These are phyloP conservation scores for Lomentospora prolificans DNA, from an alignment of 2,329 filamentous ascomycete genomes.

Conservation along the genomic window DNA sequence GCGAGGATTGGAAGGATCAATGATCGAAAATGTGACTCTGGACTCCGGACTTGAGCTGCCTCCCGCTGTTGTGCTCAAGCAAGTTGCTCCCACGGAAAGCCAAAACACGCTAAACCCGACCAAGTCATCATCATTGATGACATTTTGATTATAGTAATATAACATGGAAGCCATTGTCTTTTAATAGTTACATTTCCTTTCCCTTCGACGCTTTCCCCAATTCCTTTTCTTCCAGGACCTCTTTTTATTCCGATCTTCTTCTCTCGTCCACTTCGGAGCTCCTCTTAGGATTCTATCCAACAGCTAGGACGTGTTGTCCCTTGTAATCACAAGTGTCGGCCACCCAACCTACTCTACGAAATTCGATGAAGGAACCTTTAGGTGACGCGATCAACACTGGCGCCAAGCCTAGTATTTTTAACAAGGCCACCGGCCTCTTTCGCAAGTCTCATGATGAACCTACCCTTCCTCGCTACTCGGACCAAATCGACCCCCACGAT, in stretches of 20 bases:
- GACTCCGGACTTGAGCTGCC: too few species aligned
- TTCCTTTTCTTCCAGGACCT: not conserved
- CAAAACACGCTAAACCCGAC: not conserved
- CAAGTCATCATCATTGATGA: not conserved
- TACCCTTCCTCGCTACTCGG: not conserved
- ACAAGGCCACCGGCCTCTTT: not conserved
- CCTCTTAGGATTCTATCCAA: too few species aligned
- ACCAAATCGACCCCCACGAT: not conserved
- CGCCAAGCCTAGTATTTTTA: not conserved
- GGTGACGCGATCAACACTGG: not conserved
- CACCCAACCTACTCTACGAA: too few species aligned
- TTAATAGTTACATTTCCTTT: not conserved
- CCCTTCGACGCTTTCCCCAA: not conserved
- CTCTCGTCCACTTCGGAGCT: too few species aligned
- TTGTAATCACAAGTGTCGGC: too few species aligned
- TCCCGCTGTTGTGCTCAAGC: too few species aligned
- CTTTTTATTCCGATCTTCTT: too few species aligned
- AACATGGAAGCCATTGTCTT: not conserved
- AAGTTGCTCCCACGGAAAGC: too few species aligned
- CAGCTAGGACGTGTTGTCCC: too few species aligned
- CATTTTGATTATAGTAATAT: not conserved
- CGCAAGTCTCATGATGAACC: not conserved
- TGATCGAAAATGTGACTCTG: too few species aligned
- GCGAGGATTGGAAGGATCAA: too few species aligned
- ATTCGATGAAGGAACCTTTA: not conserved